Conservation (phyloP, 139 green algal genomes). For the Closterium sp. region DNA sequence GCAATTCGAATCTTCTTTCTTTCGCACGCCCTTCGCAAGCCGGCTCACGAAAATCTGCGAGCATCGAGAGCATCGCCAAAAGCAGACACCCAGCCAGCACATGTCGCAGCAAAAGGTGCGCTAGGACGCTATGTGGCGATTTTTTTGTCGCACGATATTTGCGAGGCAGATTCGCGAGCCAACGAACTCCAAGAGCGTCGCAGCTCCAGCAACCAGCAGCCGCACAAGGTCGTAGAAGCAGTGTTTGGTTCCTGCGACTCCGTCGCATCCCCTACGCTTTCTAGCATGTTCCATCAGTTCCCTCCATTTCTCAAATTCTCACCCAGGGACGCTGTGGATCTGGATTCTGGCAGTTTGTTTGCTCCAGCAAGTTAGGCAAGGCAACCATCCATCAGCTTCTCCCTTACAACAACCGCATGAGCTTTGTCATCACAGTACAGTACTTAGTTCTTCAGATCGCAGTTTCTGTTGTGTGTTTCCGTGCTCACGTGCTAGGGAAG, state of each 20-base stretch:
- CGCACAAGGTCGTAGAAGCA: too few relatives aligned
- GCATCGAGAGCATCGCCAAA: not conserved
- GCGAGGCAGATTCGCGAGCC: not conserved
- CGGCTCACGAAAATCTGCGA: not conserved
- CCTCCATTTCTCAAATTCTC: not conserved
- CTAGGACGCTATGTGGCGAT: not conserved
- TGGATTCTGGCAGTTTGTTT: not conserved
- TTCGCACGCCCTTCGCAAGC: not conserved
- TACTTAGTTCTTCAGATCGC: not conserved
- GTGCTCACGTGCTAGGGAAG: too few relatives aligned
- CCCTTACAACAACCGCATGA: too few relatives aligned
- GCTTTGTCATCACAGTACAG: too few relatives aligned
- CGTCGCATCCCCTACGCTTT: too few relatives aligned
- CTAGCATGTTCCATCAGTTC: not conserved
- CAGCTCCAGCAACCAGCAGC: not conserved
- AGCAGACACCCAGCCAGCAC: not conserved
- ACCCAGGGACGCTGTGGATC: not conserved
- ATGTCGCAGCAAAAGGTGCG: not conserved
- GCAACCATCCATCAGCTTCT: too few relatives aligned
- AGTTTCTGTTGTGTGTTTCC: not conserved
- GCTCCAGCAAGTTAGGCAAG: too few relatives aligned
- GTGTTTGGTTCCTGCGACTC: too few relatives aligned
- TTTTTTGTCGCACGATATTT: not conserved
- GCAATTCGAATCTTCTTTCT: too few relatives aligned
- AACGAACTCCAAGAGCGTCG: not conserved